Evolutionary conservation across 352 stramenopile species (phyloP).

Genomic region (Pythium insidiosum): DNA sequence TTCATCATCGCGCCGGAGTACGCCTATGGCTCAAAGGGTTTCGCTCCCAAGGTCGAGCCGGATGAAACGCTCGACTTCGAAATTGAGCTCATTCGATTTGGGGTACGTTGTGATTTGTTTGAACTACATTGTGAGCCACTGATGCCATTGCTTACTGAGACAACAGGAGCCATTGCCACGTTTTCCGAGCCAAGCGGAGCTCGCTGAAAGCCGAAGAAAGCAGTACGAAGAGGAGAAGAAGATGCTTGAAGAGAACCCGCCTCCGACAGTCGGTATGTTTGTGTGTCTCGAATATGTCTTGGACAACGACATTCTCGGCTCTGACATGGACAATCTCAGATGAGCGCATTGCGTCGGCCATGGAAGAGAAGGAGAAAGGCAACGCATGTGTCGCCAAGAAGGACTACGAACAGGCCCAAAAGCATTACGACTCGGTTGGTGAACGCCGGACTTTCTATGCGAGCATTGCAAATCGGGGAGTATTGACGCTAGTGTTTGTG

Average conservation of each 20-base stretch:
- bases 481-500: too few species aligned
- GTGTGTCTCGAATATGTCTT: not conserved
- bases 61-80: constrained; percentile 84
- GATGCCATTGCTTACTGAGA: not conserved
- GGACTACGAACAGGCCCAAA: constrained; percentile 73
- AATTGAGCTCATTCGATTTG: constrained; percentile 75
- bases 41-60: constrained; percentile 78
- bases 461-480: too few species aligned
- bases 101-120: constrained; percentile 20
- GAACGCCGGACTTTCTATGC: too few species aligned
- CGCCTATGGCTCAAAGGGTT: constrained; percentile 66
- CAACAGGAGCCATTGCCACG: constrained; percentile 63
- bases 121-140: constrained; percentile 1
- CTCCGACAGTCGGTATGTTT: constrained; percentile 57
- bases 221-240: constrained; percentile 79
- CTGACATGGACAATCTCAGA: constrained; percentile 21
- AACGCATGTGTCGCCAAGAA: constrained; percentile 57
- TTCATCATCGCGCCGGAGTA: constrained; percentile 84
- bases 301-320: not conserved
- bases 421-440: constrained; percentile 77
- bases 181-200: constrained; percentile 75
- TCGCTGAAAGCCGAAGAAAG: constrained; percentile 75
- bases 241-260: constrained; percentile 78
- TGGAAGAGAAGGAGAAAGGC: constrained; percentile 77
- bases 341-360: constrained; percentile 50